Percentiles rank a stretch among this genome's conserved stretches.
Evolutionary conservation across 1,284 basidiomycete species (phyloP).

Genomic region (Rhodotorula sp.): DNA sequence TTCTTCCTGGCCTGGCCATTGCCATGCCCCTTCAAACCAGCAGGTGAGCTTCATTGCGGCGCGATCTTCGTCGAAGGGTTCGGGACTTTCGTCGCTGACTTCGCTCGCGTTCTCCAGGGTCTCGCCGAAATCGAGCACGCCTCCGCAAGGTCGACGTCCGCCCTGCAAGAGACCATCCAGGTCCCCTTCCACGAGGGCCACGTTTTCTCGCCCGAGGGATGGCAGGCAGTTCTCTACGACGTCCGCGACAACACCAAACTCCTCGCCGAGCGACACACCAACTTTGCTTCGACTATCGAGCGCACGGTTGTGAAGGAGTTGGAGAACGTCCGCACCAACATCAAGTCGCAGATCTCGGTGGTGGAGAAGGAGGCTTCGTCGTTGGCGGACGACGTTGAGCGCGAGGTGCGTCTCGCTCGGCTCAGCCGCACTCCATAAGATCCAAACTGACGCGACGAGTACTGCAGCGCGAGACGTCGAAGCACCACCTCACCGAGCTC

Average conservation of each 20-base stretch:
- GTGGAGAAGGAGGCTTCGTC: constrained; percentile 39
- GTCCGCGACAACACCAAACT: constrained; percentile 38
- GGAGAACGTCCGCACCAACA: constrained; percentile 30
- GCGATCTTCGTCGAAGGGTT: background rate
- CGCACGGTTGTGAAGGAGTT: constrained; percentile 35
- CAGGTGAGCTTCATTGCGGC: background rate
- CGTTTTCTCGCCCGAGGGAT: constrained; percentile 41
- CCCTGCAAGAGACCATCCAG: constrained; percentile 37
- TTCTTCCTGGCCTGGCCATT: background rate
- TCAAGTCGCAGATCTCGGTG: constrained; percentile 39
- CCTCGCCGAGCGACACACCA: constrained; percentile 35
- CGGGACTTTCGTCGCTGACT: background rate
- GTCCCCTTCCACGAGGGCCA: constrained; percentile 42
- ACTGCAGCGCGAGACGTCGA: constrained; percentile 24
- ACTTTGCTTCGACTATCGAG: constrained; percentile 35
- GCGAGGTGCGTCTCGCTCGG: constrained; percentile 26
- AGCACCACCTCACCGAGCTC: constrained; percentile 32
- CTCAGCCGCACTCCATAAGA: background rate
- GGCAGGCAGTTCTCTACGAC: constrained; percentile 40
- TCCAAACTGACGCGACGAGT: background rate
- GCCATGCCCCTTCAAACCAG: background rate
- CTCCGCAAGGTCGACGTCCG: constrained; percentile 29
- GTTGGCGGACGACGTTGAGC: constrained; percentile 37
- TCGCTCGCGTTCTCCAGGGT: constrained; percentile 12
- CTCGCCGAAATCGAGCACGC: constrained; percentile 36